Percentiles rank a stretch among this genome's conserved stretches.
Conservation (phyloP, 441 rosid species). For the Gossypium trilobum region DNA sequence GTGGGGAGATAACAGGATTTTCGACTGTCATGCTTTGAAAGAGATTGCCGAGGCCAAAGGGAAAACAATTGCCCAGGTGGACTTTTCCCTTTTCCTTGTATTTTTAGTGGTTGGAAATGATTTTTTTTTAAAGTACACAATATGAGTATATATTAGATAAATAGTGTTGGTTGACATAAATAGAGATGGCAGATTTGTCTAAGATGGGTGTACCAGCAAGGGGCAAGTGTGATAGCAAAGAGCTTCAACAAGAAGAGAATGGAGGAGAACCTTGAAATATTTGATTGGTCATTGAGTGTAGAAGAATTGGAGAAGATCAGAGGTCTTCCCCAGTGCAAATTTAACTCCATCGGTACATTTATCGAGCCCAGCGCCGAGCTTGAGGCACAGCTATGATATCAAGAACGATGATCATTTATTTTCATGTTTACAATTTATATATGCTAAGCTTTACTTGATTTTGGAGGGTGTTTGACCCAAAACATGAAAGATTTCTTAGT, state of each 20-base stretch:
- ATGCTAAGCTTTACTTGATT: background rate
- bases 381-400: background rate
- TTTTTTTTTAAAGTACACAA: no score
- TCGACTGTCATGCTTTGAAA: slow-evolving; percentile 15
- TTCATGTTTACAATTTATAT: background rate
- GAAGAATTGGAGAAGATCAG: slow-evolving; percentile 3
- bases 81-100: background rate
- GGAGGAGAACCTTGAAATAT: slow-evolving; percentile 25
- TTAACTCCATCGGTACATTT: background rate
- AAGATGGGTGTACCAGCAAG: slow-evolving; percentile 25
- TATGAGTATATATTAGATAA: background rate
- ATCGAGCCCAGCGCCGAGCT: background rate
- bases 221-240: slow-evolving; percentile 17
- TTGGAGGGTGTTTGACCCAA: background rate
- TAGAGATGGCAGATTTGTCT: slow-evolving; percentile 16
- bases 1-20: slow-evolving; percentile 21
- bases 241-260: slow-evolving; percentile 30
- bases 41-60: slow-evolving; percentile 20
- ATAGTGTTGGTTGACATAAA: background rate
- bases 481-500: background rate
- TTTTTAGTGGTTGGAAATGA: background rate
- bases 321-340: slow-evolving; percentile 23
- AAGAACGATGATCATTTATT: background rate
- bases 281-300: slow-evolving; percentile 24
- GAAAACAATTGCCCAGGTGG: slow-evolving; percentile 23